Conservation (phyloP, 495 filamentous ascomycete genomes). For the Tuber microsphaerosporum region DNA sequence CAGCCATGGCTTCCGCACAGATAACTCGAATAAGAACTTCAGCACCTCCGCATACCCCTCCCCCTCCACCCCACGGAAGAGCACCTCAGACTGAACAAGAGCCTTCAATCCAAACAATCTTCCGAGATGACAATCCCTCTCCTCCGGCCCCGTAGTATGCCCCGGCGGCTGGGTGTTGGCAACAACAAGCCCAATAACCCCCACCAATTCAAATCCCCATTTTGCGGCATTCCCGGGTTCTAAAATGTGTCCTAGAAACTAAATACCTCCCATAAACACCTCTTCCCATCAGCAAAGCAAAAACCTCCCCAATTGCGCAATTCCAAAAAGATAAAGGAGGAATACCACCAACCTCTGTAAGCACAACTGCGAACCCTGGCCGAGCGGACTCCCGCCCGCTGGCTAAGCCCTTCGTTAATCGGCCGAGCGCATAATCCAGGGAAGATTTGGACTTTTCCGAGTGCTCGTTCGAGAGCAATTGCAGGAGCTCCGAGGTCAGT, state of each 20-base stretch:
- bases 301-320: slow-evolving; percentile 38
- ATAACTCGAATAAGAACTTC: slow-evolving; percentile 53
- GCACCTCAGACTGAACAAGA: slow-evolving; percentile 67
- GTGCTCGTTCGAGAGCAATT: slow-evolving; percentile 35
- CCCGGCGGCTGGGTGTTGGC: slow-evolving; percentile 59
- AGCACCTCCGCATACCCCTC: slow-evolving; percentile 48
- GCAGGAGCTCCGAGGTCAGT: slow-evolving; percentile 43
- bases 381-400: slow-evolving; percentile 84
- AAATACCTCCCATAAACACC: not conserved
- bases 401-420: slow-evolving; percentile 79
- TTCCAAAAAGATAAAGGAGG: slow-evolving; percentile 44
- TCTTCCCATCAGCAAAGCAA: slow-evolving; percentile 18
- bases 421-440: slow-evolving; percentile 45
- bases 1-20: slow-evolving; percentile 72
- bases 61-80: slow-evolving; percentile 51
- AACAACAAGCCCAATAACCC: slow-evolving; percentile 59
- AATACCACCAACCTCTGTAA: slow-evolving; percentile 72
- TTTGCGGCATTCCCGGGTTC: slow-evolving; percentile 34
- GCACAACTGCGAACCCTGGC: slow-evolving; percentile 80
- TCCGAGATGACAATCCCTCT: slow-evolving; percentile 76
- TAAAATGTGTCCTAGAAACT: slow-evolving; percentile 38
- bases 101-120: slow-evolving; percentile 79
- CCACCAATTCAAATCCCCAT: slow-evolving; percentile 49
- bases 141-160: slow-evolving; percentile 67
- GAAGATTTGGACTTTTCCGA: slow-evolving; percentile 39